phyloP scores from a whole-genome alignment of 768 basidiomycete genomes.

The Tephrocybe sp. region DNA sequence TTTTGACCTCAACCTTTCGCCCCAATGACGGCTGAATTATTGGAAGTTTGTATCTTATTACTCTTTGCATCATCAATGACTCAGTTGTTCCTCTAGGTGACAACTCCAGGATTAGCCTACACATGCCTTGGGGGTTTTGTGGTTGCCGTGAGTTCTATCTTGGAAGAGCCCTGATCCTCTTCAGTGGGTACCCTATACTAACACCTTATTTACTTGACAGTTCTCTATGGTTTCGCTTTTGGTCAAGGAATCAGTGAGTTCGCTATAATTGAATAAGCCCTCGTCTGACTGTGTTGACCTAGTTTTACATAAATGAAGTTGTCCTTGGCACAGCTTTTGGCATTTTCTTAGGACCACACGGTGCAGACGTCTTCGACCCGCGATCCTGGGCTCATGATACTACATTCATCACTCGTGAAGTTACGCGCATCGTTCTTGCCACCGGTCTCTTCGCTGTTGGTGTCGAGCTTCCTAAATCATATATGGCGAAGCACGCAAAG shows the following conservation, averaged over 20 bases:
- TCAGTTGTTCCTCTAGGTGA: slow-evolving; percentile 36
- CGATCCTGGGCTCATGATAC: slow-evolving; percentile 56
- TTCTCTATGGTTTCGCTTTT: slow-evolving; percentile 83
- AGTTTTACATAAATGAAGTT: slow-evolving; percentile 91
- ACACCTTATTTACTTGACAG: slow-evolving; percentile 31
- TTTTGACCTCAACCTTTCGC: no score
- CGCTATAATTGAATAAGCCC: not conserved
- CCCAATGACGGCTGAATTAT: no score
- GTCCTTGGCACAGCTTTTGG: slow-evolving; percentile 80
- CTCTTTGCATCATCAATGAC: no score
- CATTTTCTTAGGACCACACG: slow-evolving; percentile 69
- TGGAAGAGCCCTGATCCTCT: not conserved
- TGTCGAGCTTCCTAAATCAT: slow-evolving; percentile 60
- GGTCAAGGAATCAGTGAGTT: slow-evolving; percentile 72
- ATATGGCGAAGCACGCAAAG: slow-evolving; percentile 56
- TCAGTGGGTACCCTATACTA: not conserved
- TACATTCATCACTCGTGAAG: slow-evolving; percentile 57
- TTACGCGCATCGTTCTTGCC: slow-evolving; percentile 59
- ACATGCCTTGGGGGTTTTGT: slow-evolving; percentile 56
- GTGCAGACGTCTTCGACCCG: slow-evolving; percentile 71
- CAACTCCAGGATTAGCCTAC: slow-evolving; percentile 53
- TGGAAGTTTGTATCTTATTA: no score
- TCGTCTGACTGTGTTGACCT: not conserved
- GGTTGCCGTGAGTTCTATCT: slow-evolving; percentile 8
- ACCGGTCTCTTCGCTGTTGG: slow-evolving; percentile 93